These are phyloP conservation scores for Xylariales sp. DNA, from an alignment of 2,329 filamentous ascomycete genomes.

Conservation along the genomic window DNA sequence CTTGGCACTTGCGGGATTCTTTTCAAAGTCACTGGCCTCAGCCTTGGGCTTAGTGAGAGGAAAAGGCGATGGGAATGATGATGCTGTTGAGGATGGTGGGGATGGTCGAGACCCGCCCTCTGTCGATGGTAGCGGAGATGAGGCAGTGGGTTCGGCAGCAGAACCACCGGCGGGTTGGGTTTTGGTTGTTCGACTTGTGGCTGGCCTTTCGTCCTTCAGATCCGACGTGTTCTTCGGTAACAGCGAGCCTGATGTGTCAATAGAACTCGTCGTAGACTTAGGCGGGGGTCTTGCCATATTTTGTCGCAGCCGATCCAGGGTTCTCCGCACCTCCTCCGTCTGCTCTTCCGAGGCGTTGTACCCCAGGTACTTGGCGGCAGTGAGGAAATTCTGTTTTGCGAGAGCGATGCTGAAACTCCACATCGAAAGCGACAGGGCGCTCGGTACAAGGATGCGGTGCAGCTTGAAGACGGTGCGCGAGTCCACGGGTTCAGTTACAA, in stretches of 20 bases:
- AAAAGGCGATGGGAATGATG: neutral
- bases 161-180: constrained; percentile 15
- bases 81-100: neutral
- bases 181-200: constrained; percentile 7
- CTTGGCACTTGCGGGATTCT: constrained; percentile 14
- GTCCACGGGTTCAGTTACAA: constrained; percentile 45
- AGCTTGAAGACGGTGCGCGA: constrained; percentile 38
- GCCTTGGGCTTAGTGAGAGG: constrained; percentile 1
- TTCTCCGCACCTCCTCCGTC: constrained; percentile 22
- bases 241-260: constrained; percentile 10
- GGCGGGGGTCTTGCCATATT: constrained; percentile 17
- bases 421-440: constrained; percentile 42
- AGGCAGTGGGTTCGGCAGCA: constrained; percentile 12
- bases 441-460: constrained; percentile 49
- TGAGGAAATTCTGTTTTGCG: constrained; percentile 37
- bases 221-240: constrained; percentile 2
- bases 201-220: neutral
- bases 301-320: constrained; percentile 25
- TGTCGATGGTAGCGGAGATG: neutral
- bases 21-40: constrained; percentile 9
- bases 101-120: too few species aligned
- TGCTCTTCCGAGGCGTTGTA: constrained; percentile 22
- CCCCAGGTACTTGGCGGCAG: constrained; percentile 42
- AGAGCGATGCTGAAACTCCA: constrained; percentile 49
- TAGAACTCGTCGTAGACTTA: constrained; percentile 12